Evolutionary conservation across 1,284 basidiomycete species (phyloP), one percentile per base, ranked within the genome.

Genomic region (Cryptococcus sp.): DNA sequence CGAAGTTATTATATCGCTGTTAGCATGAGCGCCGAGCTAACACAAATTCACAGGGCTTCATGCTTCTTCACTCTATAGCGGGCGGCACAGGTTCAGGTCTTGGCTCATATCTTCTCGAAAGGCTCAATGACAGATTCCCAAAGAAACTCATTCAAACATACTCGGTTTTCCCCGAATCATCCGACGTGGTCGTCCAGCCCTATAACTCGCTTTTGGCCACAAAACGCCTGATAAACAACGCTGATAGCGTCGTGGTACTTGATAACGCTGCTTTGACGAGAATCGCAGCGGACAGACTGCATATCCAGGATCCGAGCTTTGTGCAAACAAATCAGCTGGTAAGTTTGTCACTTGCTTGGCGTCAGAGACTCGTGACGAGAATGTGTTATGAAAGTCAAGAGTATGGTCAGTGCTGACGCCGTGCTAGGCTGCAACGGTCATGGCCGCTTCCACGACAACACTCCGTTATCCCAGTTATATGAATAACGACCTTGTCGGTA

Each of bases 141-240:
- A 99, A 99, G 81, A 99, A 99, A 78, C 85, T 99, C 59, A 94
- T 98, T 53, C 96, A 99, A 76, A 99, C 96, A 5, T 99, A 99
- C 80, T 97, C 93, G 34, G 96, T 99, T 51, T 99, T 99, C 69
- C 96, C 96, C 5, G 96, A 98, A 72, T 85, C 88, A 3, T 87
- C 89, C 41, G 93, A 97, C 68, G 92, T 97, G 57, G 93, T 97
- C 53, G 96, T 99, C 5, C 96, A 99, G 74, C 96, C 96, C 3
- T 99, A 99, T 80, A 99, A 99, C 78, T 93, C 80, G 46, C 77
- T 99, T 50, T 82, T 99, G n/a, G 93, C 96, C 5, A 83, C 96
- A 58, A 97, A 97, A 78, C 86, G 96, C 13, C 82, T 99, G 34
- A 90, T 93, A 8, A 93, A 99, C 74, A 91, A 98, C 69, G 96